phyloP scores from a whole-genome alignment of 768 basidiomycete genomes.

The Boletus huronensis region DNA sequence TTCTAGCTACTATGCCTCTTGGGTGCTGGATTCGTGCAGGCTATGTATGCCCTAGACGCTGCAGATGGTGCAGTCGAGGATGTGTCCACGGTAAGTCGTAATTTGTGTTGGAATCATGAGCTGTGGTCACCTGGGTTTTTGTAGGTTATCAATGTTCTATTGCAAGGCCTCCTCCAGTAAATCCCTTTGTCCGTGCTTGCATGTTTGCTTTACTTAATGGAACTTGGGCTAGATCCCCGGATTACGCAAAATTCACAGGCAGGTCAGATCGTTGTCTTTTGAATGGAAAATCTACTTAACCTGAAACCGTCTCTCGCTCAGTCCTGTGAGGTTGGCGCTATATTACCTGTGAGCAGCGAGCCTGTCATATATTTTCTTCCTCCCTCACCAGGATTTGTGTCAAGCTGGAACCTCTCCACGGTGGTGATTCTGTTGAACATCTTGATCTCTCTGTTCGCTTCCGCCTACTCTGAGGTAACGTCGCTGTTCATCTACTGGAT shows the following conservation, averaged over 20 bases:
- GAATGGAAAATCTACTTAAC: not conserved
- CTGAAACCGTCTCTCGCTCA: conserved; percentile 18
- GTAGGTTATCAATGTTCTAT: conserved; percentile 65
- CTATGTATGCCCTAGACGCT: conserved; percentile 84
- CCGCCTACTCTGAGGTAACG: conserved; percentile 84
- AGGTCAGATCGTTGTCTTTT: conserved; percentile 35
- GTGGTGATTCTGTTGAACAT: conserved; percentile 87
- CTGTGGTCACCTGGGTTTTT: not conserved
- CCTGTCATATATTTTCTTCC: not conserved
- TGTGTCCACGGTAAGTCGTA: conserved; percentile 41
- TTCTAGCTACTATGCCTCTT: conserved; percentile 75
- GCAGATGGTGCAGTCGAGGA: conserved; percentile 75
- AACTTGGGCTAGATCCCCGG: conserved; percentile 48
- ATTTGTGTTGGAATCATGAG: not conserved
- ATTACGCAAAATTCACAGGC: conserved; percentile 54
- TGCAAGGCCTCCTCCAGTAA: conserved; percentile 82
- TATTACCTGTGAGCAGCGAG: conserved; percentile 69
- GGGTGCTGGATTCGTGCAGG: conserved; percentile 81
- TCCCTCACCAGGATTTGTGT: not conserved
- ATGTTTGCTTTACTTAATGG: not conserved
- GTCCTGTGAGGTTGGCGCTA: conserved; percentile 58
- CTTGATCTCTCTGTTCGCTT: conserved; percentile 92
- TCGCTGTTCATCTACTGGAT: not conserved
- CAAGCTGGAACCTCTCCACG: conserved; percentile 79
- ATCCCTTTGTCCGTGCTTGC: not conserved